Evolutionary conservation across 371 early-diverging fungal genomes (phyloP).

Genomic region (Chytridium lagenaria): DNA sequence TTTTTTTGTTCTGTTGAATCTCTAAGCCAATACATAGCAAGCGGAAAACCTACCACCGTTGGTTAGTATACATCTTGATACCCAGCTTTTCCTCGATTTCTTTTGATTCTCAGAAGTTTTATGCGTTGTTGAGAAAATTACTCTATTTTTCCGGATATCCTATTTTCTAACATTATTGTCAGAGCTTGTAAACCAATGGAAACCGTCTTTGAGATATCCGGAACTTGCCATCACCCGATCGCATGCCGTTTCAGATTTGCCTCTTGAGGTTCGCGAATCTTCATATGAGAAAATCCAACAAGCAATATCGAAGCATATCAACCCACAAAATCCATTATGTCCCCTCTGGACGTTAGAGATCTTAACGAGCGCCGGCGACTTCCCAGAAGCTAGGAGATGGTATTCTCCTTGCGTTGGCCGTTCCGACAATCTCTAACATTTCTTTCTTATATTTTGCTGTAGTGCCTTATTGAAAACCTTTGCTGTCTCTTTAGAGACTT

Average conservation of each 20-base stretch:
- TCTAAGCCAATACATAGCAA: constrained; percentile 11
- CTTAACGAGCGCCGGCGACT: too few species aligned
- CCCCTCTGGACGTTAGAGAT: constrained; percentile 8
- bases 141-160: too few species aligned
- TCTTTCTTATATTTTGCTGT: too few species aligned
- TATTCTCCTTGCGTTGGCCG: too few species aligned
- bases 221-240: constrained; percentile 18
- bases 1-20: constrained; percentile 5
- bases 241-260: constrained; percentile 36
- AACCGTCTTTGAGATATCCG: constrained; percentile 25
- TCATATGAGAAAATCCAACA: constrained; percentile 31
- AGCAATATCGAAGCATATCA: neutral
- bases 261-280: constrained; percentile 37
- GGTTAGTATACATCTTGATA: constrained; percentile 7
- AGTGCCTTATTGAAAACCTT: constrained; percentile 12
- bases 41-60: constrained; percentile 5
- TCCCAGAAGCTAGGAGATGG: too few species aligned
- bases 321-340: neutral
- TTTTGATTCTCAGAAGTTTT: too few species aligned
- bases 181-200: neutral
- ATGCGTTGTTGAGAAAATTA: too few species aligned
- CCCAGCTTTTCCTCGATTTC: neutral
- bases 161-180: neutral
- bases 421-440: too few species aligned
- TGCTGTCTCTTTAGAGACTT: constrained; percentile 26